Percentiles rank a stretch among this genome's conserved stretches.
These are phyloP conservation scores for Trichoderma afroharzianum DNA, from an alignment of 2,329 filamentous ascomycete species.

Conservation along the genomic window DNA sequence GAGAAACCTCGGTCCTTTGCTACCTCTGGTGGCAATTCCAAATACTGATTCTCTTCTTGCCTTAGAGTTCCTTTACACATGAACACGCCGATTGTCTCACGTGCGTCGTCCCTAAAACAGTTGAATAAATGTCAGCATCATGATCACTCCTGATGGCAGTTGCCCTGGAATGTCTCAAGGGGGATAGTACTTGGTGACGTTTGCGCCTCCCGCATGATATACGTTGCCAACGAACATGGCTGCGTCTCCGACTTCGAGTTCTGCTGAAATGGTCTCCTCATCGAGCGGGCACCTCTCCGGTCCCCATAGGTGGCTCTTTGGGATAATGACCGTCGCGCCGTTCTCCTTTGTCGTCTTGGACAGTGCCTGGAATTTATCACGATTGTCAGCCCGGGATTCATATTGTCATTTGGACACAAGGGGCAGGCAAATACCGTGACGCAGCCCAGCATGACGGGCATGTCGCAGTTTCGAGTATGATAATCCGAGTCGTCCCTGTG, in stretches of 20 bases:
- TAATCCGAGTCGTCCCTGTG: slow-evolving; percentile 36
- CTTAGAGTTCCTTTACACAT: slow-evolving; percentile 33
- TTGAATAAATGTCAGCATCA: not conserved
- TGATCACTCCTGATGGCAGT: not conserved
- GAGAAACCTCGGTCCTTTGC: slow-evolving; percentile 30
- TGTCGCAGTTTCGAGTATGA: slow-evolving; percentile 30
- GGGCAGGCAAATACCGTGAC: slow-evolving; percentile 21
- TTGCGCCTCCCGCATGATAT: slow-evolving; percentile 40
- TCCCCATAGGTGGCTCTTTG: slow-evolving; percentile 39
- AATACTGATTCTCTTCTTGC: slow-evolving; percentile 34
- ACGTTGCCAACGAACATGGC: slow-evolving; percentile 38
- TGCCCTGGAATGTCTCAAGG: not conserved
- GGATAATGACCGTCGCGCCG: slow-evolving; percentile 40
- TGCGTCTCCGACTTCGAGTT: slow-evolving; percentile 39
- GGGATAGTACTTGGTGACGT: slow-evolving; percentile 27
- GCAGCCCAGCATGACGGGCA: slow-evolving; percentile 38
- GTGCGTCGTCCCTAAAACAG: slow-evolving; percentile 25
- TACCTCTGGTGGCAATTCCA: slow-evolving; percentile 28
- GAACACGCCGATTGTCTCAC: slow-evolving; percentile 33
- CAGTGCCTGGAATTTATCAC: slow-evolving; percentile 26
- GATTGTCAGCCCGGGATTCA: not conserved
- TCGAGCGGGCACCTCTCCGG: slow-evolving; percentile 34
- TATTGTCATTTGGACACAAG: not conserved
- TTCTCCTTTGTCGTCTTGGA: slow-evolving; percentile 40
- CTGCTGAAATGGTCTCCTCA: slow-evolving; percentile 37